These are phyloP conservation scores for Nicotiana tabacum DNA, from an alignment of 257 asterid genomes.

Conservation along the genomic window DNA sequence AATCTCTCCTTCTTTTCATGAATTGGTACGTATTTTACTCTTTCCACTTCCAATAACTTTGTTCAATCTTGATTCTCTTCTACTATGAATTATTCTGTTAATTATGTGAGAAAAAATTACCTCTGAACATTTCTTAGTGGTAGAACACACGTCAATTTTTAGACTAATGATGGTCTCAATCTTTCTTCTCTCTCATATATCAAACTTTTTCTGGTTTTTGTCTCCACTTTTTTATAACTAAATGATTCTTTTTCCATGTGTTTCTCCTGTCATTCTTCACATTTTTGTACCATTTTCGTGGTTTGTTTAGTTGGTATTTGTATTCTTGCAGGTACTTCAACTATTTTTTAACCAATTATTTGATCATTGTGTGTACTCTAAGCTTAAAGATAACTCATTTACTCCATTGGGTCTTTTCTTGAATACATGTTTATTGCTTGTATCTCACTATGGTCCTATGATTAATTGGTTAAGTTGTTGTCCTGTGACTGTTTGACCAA, in stretches of 20 bases:
- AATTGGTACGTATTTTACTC: not conserved
- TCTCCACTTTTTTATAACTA: conserved; percentile 5
- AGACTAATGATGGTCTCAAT: not conserved
- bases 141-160: not conserved
- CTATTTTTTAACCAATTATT: conserved; percentile 22
- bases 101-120: not conserved
- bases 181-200: conserved; percentile 11
- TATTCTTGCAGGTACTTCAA: conserved; percentile 20
- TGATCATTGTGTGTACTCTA: not conserved
- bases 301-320: not conserved
- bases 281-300: conserved; percentile 17
- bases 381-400: not conserved
- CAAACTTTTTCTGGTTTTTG: not conserved
- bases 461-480: no score
- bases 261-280: conserved; percentile 24
- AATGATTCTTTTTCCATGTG: conserved; percentile 28
- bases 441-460: not conserved
- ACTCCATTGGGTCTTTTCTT: not conserved
- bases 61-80: not conserved
- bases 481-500: no score
- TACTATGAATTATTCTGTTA: not conserved
- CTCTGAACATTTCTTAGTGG: not conserved
- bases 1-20: conserved; percentile 8
- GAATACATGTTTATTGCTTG: not conserved
- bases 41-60: not conserved